A percentile compares a stretch with the other conserved stretches of the same genome.
Conservation (phyloP, 192 early-diverging fungal species). For the Coemansia sp. region DNA sequence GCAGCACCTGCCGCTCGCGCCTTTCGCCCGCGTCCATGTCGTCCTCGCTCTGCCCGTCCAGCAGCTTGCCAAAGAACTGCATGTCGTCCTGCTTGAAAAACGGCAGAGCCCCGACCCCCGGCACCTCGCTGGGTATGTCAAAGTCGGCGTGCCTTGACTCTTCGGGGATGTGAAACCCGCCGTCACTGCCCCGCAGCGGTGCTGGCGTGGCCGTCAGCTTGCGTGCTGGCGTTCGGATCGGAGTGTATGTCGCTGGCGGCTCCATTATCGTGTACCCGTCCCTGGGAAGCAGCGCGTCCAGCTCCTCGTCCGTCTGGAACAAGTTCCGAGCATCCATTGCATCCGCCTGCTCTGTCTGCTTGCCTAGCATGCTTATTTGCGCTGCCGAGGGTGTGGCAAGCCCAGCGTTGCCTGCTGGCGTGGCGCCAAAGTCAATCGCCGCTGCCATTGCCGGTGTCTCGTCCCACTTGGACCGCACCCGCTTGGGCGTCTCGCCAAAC, state of each 20-base stretch:
- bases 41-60: conserved; percentile 81
- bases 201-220: conserved; percentile 94
- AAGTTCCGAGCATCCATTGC: conserved; percentile 85
- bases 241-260: conserved; percentile 80
- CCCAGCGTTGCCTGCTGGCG: conserved; percentile 75
- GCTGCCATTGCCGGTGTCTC: conserved; percentile 75
- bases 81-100: conserved; percentile 97
- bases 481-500: conserved; percentile 55
- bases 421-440: conserved; percentile 28
- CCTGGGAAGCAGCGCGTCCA: conserved; percentile 89
- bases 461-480: conserved; percentile 92
- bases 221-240: conserved; percentile 93
- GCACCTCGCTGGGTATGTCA: conserved; percentile 81
- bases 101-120: conserved; percentile 81
- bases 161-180: conserved; percentile 83
- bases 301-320: conserved; percentile 87
- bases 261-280: conserved; percentile 91
- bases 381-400: conserved; percentile 76
- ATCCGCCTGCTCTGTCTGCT: conserved; percentile 67
- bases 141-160: conserved; percentile 59
- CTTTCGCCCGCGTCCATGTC: conserved; percentile 80
- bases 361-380: conserved; percentile 74
- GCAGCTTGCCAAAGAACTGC: conserved; percentile 92
- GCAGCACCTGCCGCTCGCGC: conserved; percentile 95
- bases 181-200: conserved; percentile 64